Conservation (phyloP, 352 stramenopile species). For the Globisporangium cederbergense region DNA sequence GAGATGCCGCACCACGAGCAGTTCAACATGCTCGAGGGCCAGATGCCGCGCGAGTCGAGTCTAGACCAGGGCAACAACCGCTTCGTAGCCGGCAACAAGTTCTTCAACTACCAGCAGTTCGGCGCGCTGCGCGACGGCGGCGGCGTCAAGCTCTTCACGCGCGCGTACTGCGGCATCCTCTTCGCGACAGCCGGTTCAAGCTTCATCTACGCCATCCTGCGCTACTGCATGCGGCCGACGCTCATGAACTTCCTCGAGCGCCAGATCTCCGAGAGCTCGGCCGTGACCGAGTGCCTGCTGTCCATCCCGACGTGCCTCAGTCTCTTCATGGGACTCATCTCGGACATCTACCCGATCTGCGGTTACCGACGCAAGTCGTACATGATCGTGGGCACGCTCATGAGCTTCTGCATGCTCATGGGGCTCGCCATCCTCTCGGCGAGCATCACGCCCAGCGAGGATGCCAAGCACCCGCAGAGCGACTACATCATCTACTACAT, state of each 20-base stretch:
- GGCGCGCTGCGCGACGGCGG: conserved; percentile 59
- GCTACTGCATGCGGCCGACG: conserved; percentile 63
- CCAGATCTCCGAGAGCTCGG: conserved; percentile 42
- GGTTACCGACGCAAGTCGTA: conserved; percentile 89
- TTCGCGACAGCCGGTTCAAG: conserved; percentile 50
- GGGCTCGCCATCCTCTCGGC: conserved; percentile 53
- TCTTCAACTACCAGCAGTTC: conserved; percentile 79
- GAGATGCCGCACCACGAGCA: conserved; percentile 6
- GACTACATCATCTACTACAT: conserved; percentile 29
- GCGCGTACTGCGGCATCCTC: conserved; percentile 50
- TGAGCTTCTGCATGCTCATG: conserved; percentile 52
- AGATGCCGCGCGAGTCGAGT: conserved; percentile 6
- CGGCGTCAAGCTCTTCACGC: conserved; percentile 58
- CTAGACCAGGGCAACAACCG: conserved; percentile 17
- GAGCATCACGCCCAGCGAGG: conserved; percentile 29
- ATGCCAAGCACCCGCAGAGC: conserved; percentile 21
- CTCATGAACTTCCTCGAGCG: conserved; percentile 65
- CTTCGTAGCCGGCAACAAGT: conserved; percentile 54
- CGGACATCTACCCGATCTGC: conserved; percentile 81
- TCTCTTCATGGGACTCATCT: conserved; percentile 85
- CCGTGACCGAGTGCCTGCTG: conserved; percentile 67
- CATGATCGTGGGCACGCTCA: conserved; percentile 73
- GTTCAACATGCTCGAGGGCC: conserved; percentile 16
- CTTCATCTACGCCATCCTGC: conserved; percentile 59
- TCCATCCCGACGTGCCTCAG: conserved; percentile 87